phyloP scores from a whole-genome alignment of 345 rosid species.

The Toxicodendron radicans region DNA sequence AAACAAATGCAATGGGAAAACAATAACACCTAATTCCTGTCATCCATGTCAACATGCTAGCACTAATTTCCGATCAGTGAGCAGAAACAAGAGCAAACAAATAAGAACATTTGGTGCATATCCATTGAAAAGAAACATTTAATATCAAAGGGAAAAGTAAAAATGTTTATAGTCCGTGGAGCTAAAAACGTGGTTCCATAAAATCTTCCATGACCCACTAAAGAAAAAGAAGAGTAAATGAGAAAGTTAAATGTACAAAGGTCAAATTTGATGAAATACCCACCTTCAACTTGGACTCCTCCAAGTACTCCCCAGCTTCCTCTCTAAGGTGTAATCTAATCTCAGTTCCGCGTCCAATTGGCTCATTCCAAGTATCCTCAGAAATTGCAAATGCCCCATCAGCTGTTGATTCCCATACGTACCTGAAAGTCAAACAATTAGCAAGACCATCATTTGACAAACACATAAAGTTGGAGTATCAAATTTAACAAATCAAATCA shows the following conservation, averaged over 20 bases:
- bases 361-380: slow-evolving; percentile 98
- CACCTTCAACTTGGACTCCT: slow-evolving; percentile 90
- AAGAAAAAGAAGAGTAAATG: neutral
- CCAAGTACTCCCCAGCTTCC: slow-evolving; percentile 96
- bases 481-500: neutral
- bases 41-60: neutral
- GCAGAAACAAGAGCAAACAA: neutral
- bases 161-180: neutral
- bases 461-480: slow-evolving; percentile 6
- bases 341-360: slow-evolving; percentile 97
- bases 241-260: neutral
- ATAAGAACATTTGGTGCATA: neutral
- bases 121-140: too few relatives aligned
- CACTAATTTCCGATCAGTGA: neutral
- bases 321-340: slow-evolving; percentile 89
- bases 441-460: slow-evolving; percentile 14
- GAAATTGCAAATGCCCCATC: slow-evolving; percentile 98
- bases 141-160: too few relatives aligned
- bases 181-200: neutral
- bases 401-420: slow-evolving; percentile 99
- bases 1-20: neutral
- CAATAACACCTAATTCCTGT: neutral
- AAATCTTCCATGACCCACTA: neutral
- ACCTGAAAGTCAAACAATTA: slow-evolving; percentile 39
- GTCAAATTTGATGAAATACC: slow-evolving; percentile 5